Base-by-base conservation (phyloP, 768 basidiomycete species). In the Brasilioporus rufonigricans region DNA sequence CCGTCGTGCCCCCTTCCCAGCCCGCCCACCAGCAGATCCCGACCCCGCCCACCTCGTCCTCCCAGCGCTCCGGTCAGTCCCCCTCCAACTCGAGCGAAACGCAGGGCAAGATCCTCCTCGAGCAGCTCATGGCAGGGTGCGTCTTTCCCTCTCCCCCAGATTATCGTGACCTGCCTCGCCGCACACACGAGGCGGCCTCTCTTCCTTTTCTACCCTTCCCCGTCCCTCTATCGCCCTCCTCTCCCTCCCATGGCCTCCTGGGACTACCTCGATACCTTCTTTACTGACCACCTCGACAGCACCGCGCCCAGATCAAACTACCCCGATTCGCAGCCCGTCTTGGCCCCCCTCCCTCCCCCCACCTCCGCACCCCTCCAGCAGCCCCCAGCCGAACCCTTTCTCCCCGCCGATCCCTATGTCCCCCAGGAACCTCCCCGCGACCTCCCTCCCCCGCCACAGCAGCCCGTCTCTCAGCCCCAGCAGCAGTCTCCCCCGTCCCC, bases 41-140 rank as follows among this genome's bases (percentile, higher is more conserved):
- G 13, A 85, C 86, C 0, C 87, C 87, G 12, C 89, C 88, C 24
- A 78, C 79, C 0, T 68, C 83, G 12, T 78, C n/a, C n/a, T n/a
- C n/a, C n/a, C n/a, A 79, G 58, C 71, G 83, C 64, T 76, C 84
- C 14, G 77, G 77, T 50, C 75, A 82, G 52, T 82, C 83, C 23
- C 80, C 83, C 5, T 74, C 80, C 13, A 81, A 78, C 57, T 66
- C 12, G 55, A 82, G 78, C 61, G 86, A 89, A 57, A 71, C 81
- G 0, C 87, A 89, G 66, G 85, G 86, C 53, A 89, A 91, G 73
- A 76, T 84, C 56, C 68, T 92, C 61, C 72, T 93, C 56, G 90
- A 93, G 60, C 87, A 91, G 66, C 75, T 93, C 56, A 89, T 93
- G 84, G 77, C 84, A 53, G 86, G 87, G 90, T 92, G 67, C 73